These are phyloP conservation scores for Paracoccidioides lutzii DNA, from an alignment of 2,329 filamentous ascomycete genomes.

Conservation along the genomic window DNA sequence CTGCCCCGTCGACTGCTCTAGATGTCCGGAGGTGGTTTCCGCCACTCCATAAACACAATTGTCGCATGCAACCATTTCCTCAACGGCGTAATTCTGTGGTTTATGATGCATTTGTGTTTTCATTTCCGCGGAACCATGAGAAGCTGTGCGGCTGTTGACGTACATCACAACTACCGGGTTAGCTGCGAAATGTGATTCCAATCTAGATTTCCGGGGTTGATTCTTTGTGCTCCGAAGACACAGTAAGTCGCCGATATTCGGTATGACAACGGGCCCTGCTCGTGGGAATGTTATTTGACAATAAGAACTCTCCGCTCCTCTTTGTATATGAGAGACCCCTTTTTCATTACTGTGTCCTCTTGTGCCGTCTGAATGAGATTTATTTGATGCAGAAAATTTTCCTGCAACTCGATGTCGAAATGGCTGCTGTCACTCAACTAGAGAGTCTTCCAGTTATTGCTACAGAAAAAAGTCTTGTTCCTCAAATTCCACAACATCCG, in stretches of 20 bases:
- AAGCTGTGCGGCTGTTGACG: not conserved
- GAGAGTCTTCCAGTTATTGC: not conserved
- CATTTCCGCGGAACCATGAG: not conserved
- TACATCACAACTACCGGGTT: not conserved
- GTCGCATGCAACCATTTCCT: not conserved
- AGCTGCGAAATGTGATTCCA: not conserved
- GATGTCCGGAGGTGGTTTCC: not conserved
- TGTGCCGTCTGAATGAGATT: not conserved
- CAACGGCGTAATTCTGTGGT: not conserved
- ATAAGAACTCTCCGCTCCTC: not conserved
- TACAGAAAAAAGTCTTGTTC: not conserved
- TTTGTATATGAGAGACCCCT: not conserved
- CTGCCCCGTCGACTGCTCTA: not conserved
- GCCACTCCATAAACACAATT: not conserved
- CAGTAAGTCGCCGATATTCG: not conserved
- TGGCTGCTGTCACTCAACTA: constrained; percentile 1
- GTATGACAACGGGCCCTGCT: not conserved
- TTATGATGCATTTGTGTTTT: not conserved
- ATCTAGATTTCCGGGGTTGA: not conserved
- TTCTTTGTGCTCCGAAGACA: not conserved
- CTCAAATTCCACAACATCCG: not conserved
- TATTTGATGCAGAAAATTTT: not conserved
- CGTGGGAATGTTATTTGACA: not conserved
- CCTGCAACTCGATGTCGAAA: not conserved
- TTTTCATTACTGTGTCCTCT: not conserved